These are phyloP conservation scores for Cercospora sp. DNA, from an alignment of 2,329 filamentous ascomycete genomes.

Conservation along the genomic window DNA sequence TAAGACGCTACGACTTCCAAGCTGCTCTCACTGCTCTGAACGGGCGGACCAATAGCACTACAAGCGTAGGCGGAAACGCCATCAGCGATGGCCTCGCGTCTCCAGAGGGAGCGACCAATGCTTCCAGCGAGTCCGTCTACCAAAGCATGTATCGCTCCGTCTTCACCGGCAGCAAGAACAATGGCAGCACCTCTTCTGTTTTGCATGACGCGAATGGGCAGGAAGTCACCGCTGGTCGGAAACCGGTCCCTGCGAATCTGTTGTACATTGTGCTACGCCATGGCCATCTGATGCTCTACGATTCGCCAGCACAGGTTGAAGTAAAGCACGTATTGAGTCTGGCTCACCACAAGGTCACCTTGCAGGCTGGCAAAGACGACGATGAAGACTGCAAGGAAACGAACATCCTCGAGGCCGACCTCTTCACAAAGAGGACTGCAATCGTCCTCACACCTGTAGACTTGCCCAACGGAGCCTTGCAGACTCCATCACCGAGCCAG, in stretches of 20 bases:
- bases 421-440: slow-evolving; percentile 79
- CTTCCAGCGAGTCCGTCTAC: slow-evolving; percentile 87
- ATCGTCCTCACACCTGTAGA: slow-evolving; percentile 36
- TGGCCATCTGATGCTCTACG: slow-evolving; percentile 95
- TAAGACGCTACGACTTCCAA: slow-evolving; percentile 37
- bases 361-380: slow-evolving; percentile 66
- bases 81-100: slow-evolving; percentile 14
- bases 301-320: slow-evolving; percentile 91
- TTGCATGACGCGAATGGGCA: slow-evolving; percentile 23
- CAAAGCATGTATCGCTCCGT: slow-evolving; percentile 97
- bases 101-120: slow-evolving; percentile 17
- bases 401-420: slow-evolving; percentile 79
- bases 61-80: slow-evolving; percentile 10
- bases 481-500: slow-evolving; percentile 38
- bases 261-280: slow-evolving; percentile 60
- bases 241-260: slow-evolving; percentile 31
- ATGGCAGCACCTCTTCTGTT: slow-evolving; percentile 30
- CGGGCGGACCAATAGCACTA: slow-evolving; percentile 23
- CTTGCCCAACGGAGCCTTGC: slow-evolving; percentile 28
- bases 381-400: slow-evolving; percentile 52
- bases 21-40: slow-evolving; percentile 34
- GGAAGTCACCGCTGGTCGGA: slow-evolving; percentile 17
- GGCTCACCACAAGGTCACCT: slow-evolving; percentile 78
- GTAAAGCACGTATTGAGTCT: slow-evolving; percentile 95
- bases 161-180: slow-evolving; percentile 72